A percentile compares a stretch with the other conserved stretches of the same genome.
These are phyloP conservation scores for Amanita exitialis DNA, from an alignment of 768 basidiomycete species.

Conservation along the genomic window DNA sequence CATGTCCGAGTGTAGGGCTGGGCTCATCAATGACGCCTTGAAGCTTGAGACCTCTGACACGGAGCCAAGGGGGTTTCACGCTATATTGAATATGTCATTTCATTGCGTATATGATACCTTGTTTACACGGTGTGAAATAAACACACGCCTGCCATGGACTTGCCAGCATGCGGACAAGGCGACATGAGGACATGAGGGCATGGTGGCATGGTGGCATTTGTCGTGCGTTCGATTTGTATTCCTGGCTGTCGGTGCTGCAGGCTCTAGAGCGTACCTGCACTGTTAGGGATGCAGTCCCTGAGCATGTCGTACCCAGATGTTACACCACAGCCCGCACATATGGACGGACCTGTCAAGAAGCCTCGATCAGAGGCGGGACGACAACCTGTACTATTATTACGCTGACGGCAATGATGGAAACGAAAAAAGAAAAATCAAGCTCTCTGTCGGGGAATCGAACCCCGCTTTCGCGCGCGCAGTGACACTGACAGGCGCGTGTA, in stretches of 20 bases:
- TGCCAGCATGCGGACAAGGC: not conserved
- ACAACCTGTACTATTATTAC: too few relatives aligned
- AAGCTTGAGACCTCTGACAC: not conserved
- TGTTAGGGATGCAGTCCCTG: too few relatives aligned
- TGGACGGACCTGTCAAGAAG: too few relatives aligned
- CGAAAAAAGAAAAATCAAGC: not conserved
- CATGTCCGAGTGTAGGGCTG: not conserved
- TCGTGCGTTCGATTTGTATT: too few relatives aligned
- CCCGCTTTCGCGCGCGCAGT: slow-evolving; percentile 9
- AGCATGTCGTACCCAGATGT: too few relatives aligned
- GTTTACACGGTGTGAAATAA: not conserved
- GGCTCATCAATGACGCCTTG: not conserved
- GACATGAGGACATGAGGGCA: not conserved
- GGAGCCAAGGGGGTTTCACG: not conserved
- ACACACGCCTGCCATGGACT: too few relatives aligned
- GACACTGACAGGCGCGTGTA: slow-evolving; percentile 9
- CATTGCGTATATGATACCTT: not conserved
- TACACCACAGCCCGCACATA: too few relatives aligned
- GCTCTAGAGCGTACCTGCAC: too few relatives aligned
- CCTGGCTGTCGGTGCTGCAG: too few relatives aligned
- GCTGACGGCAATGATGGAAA: too few relatives aligned
- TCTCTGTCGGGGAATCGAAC: slow-evolving; percentile 12
- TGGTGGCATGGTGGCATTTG: too few relatives aligned
- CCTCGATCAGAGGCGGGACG: too few relatives aligned
- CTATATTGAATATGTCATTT: not conserved